phyloP scores from a whole-genome alignment of 495 filamentous ascomycete species.

The Oleoguttula mirabilis region DNA sequence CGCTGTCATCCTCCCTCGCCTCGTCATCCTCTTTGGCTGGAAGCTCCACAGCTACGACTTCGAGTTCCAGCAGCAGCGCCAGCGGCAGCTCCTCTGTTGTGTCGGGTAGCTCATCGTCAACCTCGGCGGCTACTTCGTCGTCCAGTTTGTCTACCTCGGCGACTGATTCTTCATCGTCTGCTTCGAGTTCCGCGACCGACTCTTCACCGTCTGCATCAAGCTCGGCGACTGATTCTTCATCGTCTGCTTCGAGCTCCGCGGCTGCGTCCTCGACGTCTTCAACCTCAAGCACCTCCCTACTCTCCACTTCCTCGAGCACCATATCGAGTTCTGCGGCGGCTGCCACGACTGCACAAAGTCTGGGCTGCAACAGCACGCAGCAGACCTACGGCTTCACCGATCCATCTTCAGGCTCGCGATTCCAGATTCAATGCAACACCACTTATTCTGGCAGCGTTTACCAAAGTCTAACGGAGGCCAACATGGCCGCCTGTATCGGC shows the following conservation, averaged over 20 bases:
- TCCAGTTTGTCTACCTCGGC: background rate
- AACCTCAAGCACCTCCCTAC: background rate
- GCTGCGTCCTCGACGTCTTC: background rate
- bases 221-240: background rate
- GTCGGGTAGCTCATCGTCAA: background rate
- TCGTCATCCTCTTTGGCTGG: too few relatives aligned
- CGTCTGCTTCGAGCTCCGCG: background rate
- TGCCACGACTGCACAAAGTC: background rate
- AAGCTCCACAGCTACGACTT: too few relatives aligned
- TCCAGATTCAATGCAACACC: too few relatives aligned
- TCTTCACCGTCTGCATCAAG: background rate
- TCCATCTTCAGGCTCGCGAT: too few relatives aligned
- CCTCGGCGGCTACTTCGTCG: background rate
- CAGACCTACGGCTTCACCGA: too few relatives aligned
- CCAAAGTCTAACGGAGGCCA: too few relatives aligned
- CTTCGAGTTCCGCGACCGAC: background rate
- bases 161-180: background rate
- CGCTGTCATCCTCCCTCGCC: background rate
- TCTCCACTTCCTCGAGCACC: background rate
- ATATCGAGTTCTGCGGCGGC: background rate
- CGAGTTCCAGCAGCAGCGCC: too few relatives aligned
- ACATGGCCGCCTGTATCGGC: too few relatives aligned
- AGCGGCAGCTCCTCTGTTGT: too few relatives aligned
- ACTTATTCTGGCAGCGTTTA: too few relatives aligned
- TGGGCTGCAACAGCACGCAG: background rate